phyloP scores from a whole-genome alignment of 768 basidiomycete genomes.

The Calvatia gigantea region DNA sequence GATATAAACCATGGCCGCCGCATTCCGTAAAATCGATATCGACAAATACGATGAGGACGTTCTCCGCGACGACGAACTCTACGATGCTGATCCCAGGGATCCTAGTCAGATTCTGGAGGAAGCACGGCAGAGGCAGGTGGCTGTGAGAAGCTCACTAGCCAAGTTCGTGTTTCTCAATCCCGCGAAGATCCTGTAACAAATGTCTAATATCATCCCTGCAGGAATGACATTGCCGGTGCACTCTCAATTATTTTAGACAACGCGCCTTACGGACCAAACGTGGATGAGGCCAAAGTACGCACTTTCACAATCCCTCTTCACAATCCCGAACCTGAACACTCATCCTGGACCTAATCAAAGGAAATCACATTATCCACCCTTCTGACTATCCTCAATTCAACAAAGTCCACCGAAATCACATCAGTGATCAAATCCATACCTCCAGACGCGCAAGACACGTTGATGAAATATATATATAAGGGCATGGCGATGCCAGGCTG shows the following conservation, averaged over 20 bases:
- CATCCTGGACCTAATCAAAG: constrained; percentile 23
- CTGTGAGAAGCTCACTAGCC: constrained; percentile 70
- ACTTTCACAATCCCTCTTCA: not conserved
- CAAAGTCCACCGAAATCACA: constrained; percentile 84
- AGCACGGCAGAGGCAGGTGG: constrained; percentile 67
- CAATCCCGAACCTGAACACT: not conserved
- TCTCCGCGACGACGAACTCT: constrained; percentile 80
- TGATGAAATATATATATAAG: constrained; percentile 99
- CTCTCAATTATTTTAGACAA: constrained; percentile 67
- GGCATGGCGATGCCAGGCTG: constrained; percentile 76
- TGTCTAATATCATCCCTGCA: constrained; percentile 24
- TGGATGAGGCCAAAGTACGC: constrained; percentile 87
- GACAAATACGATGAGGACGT: constrained; percentile 92
- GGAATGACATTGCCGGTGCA: constrained; percentile 76
- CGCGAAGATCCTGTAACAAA: not conserved
- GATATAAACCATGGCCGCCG: constrained; percentile 35
- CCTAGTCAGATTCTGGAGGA: constrained; percentile 72
- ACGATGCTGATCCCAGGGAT: constrained; percentile 79
- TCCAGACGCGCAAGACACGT: constrained; percentile 76
- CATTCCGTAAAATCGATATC: constrained; percentile 92
- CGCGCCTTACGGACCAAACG: constrained; percentile 84
- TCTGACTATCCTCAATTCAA: constrained; percentile 89
- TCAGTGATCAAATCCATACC: constrained; percentile 69
- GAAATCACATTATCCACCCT: constrained; percentile 75
- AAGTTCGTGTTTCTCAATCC: constrained; percentile 47